phyloP scores from a whole-genome alignment of 1,139 yeast species.

The Geotrichum cucujoidarum region DNA sequence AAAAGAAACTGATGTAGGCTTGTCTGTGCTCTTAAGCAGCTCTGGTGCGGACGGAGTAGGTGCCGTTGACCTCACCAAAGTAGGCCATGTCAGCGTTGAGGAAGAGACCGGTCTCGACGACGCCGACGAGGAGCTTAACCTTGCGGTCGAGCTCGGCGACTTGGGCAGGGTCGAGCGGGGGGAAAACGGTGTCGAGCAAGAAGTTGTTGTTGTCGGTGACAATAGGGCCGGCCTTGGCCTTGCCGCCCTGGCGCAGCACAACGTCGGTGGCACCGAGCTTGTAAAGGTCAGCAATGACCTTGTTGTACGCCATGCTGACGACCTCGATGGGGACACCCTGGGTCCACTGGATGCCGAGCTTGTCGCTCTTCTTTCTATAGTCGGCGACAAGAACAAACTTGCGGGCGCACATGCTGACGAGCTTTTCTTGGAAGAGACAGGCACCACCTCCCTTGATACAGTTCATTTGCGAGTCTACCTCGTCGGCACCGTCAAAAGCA shows the following conservation, averaged over 20 bases:
- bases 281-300: slow-evolving; percentile 59
- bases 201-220: slow-evolving; percentile 95
- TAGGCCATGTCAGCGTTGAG: slow-evolving; percentile 71
- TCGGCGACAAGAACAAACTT: slow-evolving; percentile 89
- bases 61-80: slow-evolving; percentile 79
- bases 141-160: slow-evolving; percentile 51
- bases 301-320: slow-evolving; percentile 81
- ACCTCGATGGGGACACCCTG: slow-evolving; percentile 95
- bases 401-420: slow-evolving; percentile 77
- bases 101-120: slow-evolving; percentile 94
- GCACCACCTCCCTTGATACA: slow-evolving; percentile 99
- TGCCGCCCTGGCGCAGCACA: slow-evolving; percentile 74
- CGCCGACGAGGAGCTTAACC: slow-evolving; percentile 81
- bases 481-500: slow-evolving; percentile 98
- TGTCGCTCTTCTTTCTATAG: slow-evolving; percentile 66
- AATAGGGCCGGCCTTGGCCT: slow-evolving; percentile 97
- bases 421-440: slow-evolving; percentile 91
- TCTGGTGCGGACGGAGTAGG: slow-evolving; percentile 26
- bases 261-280: slow-evolving; percentile 64
- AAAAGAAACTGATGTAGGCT: background rate
- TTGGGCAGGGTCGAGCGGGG: slow-evolving; percentile 58
- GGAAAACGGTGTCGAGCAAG: slow-evolving; percentile 90
- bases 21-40: background rate
- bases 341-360: slow-evolving; percentile 74
- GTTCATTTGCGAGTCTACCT: slow-evolving; percentile 73